Base-by-base conservation (phyloP, 2,329 filamentous ascomycete species). In the Venturia carpophila region DNA sequence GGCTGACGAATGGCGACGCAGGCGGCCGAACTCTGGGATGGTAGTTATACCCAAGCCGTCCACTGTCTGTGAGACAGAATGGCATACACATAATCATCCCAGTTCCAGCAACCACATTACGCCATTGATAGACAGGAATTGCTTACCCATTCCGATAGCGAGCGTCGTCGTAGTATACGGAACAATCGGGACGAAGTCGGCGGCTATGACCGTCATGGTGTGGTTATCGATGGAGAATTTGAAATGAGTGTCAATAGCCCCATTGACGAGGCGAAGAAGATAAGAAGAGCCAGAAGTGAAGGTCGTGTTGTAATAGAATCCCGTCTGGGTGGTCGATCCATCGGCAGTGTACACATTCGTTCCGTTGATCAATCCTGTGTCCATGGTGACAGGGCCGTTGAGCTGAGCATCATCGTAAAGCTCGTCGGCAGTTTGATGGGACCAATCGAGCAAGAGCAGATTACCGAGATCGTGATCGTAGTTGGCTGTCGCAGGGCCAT, bases 221-320 rank as follows among this genome's bases (percentile, higher is more conserved):
- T 81, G 79, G 10, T 73, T 72, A 63, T 79, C 77, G 49, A 78
- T 69, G 5, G 71, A 70, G 34, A 78, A 73, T 55, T 74, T 71
- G 66, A 77, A 73, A 67, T 70, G 70, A 39, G 72, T 74, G 68
- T 78, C 75, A 52, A 75, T 73, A 21, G 73, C 74, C 1, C 67
- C 69, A 68, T 80, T 80, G 65, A 79, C 71, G 2, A 80, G 71
- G 19, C 78, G 75, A n/a, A 80, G 69, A n/a, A 75, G 70, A 66
- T 80, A 78, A 60, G 73, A 73, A 63, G 79, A 79, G 43, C 77
- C 78, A 15, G 52, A 58, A 10, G 17, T 15, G n/a, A 58, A 58
- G 3, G 68, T 68, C 60, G 73, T 43, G 41, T 69, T 9, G 63
- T 65, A 47, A 62, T 60, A 56, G 71, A 73, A 47, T 69, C 71